These are phyloP conservation scores for Colletotrichum sp. DNA, from an alignment of 2,329 filamentous ascomycete species.

Conservation along the genomic window DNA sequence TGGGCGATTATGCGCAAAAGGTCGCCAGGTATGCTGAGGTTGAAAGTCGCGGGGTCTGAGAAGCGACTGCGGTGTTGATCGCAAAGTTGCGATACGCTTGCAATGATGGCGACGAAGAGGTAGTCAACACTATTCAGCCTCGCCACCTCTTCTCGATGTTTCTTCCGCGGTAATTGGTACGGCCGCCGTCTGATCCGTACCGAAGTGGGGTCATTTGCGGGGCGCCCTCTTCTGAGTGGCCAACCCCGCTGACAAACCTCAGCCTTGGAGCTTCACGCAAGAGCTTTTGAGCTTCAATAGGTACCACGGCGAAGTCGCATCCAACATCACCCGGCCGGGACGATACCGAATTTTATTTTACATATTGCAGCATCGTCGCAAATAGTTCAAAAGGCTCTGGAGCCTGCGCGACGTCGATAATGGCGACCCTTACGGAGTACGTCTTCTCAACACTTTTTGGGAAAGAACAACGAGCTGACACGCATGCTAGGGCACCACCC, in stretches of 20 bases:
- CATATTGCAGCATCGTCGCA: not conserved
- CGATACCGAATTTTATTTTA: not conserved
- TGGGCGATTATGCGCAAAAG: conserved; percentile 27
- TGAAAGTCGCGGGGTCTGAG: not conserved
- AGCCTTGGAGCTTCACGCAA: conserved; percentile 12
- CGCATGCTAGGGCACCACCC: not conserved
- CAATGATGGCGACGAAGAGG: not conserved
- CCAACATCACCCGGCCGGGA: not conserved
- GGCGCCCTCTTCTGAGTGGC: not conserved
- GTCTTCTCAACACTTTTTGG: not conserved
- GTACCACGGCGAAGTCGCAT: not conserved
- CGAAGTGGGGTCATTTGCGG: not conserved
- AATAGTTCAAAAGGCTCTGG: too few relatives aligned
- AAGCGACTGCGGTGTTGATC: not conserved
- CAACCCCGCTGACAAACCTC: conserved; percentile 19
- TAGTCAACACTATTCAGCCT: conserved; percentile 48
- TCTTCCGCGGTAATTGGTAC: conserved; percentile 12
- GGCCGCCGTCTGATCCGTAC: not conserved
- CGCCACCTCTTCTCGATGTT: conserved; percentile 31
- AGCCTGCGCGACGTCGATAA: not conserved
- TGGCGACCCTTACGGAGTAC: conserved; percentile 11
- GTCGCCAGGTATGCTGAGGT: not conserved
- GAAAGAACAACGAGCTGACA: not conserved
- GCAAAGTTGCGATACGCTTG: not conserved
- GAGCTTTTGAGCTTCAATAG: not conserved